Conservation (phyloP, 371 early-diverging fungal genomes). For the Mucor velutinosus region DNA sequence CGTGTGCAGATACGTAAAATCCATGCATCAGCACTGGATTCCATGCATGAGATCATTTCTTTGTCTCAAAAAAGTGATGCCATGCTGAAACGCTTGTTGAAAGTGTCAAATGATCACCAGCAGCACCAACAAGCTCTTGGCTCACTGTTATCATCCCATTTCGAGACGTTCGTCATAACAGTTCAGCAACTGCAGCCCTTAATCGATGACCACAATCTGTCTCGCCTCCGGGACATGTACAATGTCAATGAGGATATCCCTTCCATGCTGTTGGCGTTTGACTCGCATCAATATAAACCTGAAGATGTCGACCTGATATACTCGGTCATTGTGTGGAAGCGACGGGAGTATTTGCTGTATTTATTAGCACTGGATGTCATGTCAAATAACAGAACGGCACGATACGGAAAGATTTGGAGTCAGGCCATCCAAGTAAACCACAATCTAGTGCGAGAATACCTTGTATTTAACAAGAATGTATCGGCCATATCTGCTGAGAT, state of each 20-base stretch:
- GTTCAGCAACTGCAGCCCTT: conserved; percentile 28
- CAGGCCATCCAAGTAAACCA: conserved; percentile 29
- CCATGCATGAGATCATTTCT: conserved; percentile 31
- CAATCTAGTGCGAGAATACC: conserved; percentile 20
- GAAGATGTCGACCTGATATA: conserved; percentile 26
- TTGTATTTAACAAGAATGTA: conserved; percentile 16
- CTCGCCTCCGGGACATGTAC: conserved; percentile 46
- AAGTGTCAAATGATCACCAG: background rate
- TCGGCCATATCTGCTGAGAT: background rate
- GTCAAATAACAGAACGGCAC: conserved; percentile 36
- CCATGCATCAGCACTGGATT: conserved; percentile 32
- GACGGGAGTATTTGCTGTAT: conserved; percentile 45
- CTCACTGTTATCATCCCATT: conserved; percentile 14
- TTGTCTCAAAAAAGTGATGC: conserved; percentile 37
- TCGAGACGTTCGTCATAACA: conserved; percentile 17
- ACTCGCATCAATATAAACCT: conserved; percentile 1
- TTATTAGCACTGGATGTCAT: conserved; percentile 48
- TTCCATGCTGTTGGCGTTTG: background rate
- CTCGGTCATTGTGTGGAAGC: conserved; percentile 32
- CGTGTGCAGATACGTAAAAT: conserved; percentile 36
- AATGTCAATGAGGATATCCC: conserved; percentile 24
- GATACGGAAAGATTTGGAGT: conserved; percentile 41
- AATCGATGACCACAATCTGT: conserved; percentile 31
- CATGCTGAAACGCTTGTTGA: conserved; percentile 13
- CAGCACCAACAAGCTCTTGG: conserved; percentile 21